Conservation (phyloP, 352 stramenopile species). For the Phytophthora constricta region DNA sequence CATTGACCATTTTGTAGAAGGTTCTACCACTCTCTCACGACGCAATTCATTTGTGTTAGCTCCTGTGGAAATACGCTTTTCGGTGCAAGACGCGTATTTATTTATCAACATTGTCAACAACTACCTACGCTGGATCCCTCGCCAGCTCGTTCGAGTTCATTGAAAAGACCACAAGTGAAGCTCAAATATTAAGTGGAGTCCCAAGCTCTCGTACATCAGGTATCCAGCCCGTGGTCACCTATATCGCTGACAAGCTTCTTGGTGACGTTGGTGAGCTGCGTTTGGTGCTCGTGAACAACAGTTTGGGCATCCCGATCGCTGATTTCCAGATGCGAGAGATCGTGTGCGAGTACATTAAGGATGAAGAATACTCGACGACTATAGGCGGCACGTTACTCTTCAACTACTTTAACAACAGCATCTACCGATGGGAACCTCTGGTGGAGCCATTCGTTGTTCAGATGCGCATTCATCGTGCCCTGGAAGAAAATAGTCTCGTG, state of each 20-base stretch:
- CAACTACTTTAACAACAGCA: conserved; percentile 93
- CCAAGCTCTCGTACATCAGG: conserved; percentile 5
- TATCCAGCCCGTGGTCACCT: conserved; percentile 27
- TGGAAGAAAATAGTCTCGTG: conserved; percentile 76
- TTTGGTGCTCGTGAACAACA: conserved; percentile 90
- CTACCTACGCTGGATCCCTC: conserved; percentile 68
- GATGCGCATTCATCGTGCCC: conserved; percentile 68
- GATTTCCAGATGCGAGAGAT: conserved; percentile 90
- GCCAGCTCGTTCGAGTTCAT: conserved; percentile 18
- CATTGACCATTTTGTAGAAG: conserved; percentile 84
- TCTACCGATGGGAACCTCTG: conserved; percentile 89
- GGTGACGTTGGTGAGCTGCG: conserved; percentile 86
- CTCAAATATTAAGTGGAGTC: conserved; percentile 10
- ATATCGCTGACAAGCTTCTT: conserved; percentile 79
- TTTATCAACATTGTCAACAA: conserved; percentile 89
- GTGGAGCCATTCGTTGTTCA: conserved; percentile 86
- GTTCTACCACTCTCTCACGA: conserved; percentile 49
- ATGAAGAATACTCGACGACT: conserved; percentile 84
- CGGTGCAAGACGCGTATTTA: conserved; percentile 84
- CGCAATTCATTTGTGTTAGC: conserved; percentile 84
- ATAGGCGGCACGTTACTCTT: conserved; percentile 80
- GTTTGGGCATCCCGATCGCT: conserved; percentile 84
- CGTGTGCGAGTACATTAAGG: conserved; percentile 88
- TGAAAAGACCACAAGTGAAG: conserved; percentile 10
- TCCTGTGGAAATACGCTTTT: conserved; percentile 86